These are phyloP conservation scores for Xylariaceae sp. DNA, from an alignment of 2,329 filamentous ascomycete species.

Conservation along the genomic window DNA sequence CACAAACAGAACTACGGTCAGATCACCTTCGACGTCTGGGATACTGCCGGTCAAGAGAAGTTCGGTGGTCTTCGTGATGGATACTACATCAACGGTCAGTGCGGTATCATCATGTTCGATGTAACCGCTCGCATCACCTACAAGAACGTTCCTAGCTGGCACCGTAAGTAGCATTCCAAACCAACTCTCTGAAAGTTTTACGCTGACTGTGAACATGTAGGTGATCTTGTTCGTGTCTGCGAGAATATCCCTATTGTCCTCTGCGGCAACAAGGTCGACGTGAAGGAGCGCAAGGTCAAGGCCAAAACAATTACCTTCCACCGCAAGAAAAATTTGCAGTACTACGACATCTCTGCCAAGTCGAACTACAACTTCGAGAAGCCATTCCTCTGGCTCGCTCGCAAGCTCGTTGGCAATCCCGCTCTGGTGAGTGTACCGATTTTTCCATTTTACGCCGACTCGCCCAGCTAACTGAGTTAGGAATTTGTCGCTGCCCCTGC, in stretches of 20 bases:
- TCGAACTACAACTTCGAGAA: constrained; percentile 99
- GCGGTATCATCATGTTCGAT: constrained; percentile 99
- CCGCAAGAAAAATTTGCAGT: constrained; percentile 99
- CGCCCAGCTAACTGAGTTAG: constrained; percentile 43
- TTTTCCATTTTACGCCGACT: constrained; percentile 1
- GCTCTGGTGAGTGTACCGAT: constrained; percentile 57
- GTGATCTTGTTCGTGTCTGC: constrained; percentile 97
- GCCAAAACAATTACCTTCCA: constrained; percentile 99
- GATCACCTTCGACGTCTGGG: constrained; percentile 99
- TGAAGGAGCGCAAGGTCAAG: constrained; percentile 99
- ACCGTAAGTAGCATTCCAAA: constrained; percentile 64
- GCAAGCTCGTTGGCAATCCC: constrained; percentile 96
- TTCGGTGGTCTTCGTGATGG: constrained; percentile 98
- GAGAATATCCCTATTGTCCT: constrained; percentile 99
- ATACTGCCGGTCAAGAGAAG: constrained; percentile 98
- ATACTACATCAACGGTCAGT: constrained; percentile 99
- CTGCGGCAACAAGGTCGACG: constrained; percentile 98
- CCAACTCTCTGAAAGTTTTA: constrained; percentile 4
- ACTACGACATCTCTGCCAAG: constrained; percentile 99
- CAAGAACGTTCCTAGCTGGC: constrained; percentile 99
- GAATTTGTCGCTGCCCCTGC: constrained; percentile 96
- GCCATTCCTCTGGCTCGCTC: constrained; percentile 98
- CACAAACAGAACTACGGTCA: constrained; percentile 89
- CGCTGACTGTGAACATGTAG: constrained; percentile 41
- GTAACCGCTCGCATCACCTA: constrained; percentile 99